Percentiles rank a stretch among this genome's conserved stretches.
Conservation (phyloP, 192 early-diverging fungal species). For the Backusella tarrabulga region DNA sequence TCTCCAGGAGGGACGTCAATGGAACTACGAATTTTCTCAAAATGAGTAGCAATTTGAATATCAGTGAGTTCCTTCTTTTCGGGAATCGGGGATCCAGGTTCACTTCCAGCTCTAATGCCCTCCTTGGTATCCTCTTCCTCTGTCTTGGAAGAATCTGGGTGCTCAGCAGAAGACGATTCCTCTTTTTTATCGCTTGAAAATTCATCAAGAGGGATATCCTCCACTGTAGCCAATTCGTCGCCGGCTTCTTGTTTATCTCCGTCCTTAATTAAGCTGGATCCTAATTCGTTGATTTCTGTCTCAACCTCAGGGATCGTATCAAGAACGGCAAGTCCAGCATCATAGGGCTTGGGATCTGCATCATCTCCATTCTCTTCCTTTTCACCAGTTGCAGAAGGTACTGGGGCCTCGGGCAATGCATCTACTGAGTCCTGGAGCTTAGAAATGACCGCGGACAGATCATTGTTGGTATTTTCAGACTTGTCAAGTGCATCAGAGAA, state of each 20-base stretch:
- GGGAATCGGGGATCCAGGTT: not conserved
- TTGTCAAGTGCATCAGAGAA: conserved; percentile 11
- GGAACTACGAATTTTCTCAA: conserved; percentile 7
- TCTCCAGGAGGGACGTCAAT: conserved; percentile 26
- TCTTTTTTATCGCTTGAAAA: too few relatives aligned
- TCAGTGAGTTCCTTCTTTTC: not conserved
- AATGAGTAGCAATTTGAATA: conserved; percentile 5
- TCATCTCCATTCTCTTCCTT: not conserved
- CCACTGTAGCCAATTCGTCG: conserved; percentile 3
- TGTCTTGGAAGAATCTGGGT: not conserved
- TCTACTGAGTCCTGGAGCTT: not conserved
- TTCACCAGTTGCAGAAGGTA: not conserved
- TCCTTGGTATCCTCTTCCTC: not conserved
- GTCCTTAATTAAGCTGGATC: conserved; percentile 8
- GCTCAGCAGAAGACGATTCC: not conserved
- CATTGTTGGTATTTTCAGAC: not conserved
- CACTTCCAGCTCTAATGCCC: conserved; percentile 8
- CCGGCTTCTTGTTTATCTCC: not conserved
- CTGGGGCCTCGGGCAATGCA: not conserved
- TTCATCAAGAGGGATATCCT: not conserved
- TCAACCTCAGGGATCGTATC: conserved; percentile 10
- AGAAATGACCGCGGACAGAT: not conserved
- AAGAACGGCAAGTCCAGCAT: conserved; percentile 2
- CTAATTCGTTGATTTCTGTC: conserved; percentile 9
- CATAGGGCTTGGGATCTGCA: not conserved